Base-by-base conservation (phyloP, 2,329 filamentous ascomycete genomes). In the Diaporthe ampelina region DNA sequence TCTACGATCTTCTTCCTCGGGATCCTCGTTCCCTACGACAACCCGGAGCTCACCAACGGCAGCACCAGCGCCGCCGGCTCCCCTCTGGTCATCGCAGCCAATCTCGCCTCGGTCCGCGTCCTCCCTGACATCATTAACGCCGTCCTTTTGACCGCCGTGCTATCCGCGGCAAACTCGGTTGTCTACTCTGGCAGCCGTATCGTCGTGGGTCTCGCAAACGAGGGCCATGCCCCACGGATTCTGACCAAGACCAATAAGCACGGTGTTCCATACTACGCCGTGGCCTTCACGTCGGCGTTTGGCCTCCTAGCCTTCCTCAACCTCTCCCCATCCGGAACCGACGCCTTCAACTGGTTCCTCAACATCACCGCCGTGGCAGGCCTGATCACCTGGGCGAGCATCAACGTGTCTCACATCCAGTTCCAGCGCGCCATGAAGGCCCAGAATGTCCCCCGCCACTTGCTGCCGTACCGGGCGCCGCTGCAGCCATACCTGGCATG, bases 101-200 rank as follows among this genome's bases (percentile, higher is more conserved):
- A 87, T 45, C 86, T 89, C 24, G 92, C 92, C 40, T 92, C 92
- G 54, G 91, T 94, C 73, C 84, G 85, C 10, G 88, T 90, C 4
- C 88, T 94, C 5, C 89, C 91, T 8, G 85, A 90, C 78, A 91
- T 95, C 80, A 91, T 96, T 86, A 96, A 96, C 82, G 93, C 91
- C 21, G 91, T 95, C 10, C 89, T 96, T 13, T 86, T 96, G 29
- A 94, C 93, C 0, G 94, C 93, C 4, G 94, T 95, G 10, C 90
- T 95, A 78, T 94, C 93, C 0, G 94, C 94, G 8, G 94, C 93
- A 75, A 94, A 94, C 83, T 93, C 93, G 19, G 94, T 94, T 83
- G 88, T 95, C 74, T 94, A 94, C 84, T 93, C 92, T 56, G 91
- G 91, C 74, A 92, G 90, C 73, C 91, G 93, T 32, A 91, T 93